Base-by-base conservation (phyloP, 805 yeast species). In the Monosporozyma aerobia region DNA sequence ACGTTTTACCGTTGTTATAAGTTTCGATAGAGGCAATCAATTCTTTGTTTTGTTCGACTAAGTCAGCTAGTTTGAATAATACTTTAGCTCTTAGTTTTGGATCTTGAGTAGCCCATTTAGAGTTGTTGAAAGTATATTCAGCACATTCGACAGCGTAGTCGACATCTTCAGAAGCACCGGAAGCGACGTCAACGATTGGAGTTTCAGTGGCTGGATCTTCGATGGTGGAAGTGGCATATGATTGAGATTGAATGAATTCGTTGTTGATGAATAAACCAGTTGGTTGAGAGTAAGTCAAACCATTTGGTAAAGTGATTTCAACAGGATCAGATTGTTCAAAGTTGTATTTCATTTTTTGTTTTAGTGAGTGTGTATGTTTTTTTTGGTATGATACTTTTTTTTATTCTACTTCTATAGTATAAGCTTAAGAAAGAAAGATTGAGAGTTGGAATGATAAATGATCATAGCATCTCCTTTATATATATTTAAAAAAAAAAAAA, bases 231-330 rank as follows among this genome's bases (percentile, higher is more conserved):
- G 82, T 80, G 62, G 78, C 73, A 52, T 77, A 79, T 51, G 78
- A 77, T 37, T 71, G 69, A 6, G 87, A 77, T 48, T 73, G 62
- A 52, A 84, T 83, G 63, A 85, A 88, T 69, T 87, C 88, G 70
- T 87, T 87, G 75, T 88, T 85, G 69, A 90, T 88, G 77, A 87
- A 90, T 61, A 90, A 73, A 57, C 97, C 97, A 11, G 86, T 83
- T 61, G 96, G 96, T 73, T 87, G 95, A 50, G 80, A 76, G 64
- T 84, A 85, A 35, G 75, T 71, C 33, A 72, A 59, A 32, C 90
- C 90, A 57, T 81, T 83, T 56, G 90, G 90, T 55, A 82, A 71
- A 9, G 76, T 77, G 57, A 84, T 69, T 37, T 71, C 71, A 9
- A 74, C 73, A 4, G 77, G 52, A 47, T 61, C 57, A 13, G 71